Base-by-base conservation (phyloP, 768 basidiomycete species). In the Scleroderma citrinum region DNA sequence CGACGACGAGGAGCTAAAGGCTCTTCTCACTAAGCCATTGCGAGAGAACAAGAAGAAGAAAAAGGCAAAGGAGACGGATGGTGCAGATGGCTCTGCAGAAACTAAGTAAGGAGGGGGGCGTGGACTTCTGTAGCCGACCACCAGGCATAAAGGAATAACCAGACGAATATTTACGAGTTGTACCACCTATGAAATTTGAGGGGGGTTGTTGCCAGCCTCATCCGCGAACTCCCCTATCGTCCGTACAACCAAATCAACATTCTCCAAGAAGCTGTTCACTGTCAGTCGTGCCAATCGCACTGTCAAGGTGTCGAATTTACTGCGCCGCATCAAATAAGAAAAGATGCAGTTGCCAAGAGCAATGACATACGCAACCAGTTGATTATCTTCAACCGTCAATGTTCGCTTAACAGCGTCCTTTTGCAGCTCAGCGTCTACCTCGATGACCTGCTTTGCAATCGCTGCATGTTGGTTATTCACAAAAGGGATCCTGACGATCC, bases 41-140 rank as follows among this genome's bases (percentile, higher is more conserved):
- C 80, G 95, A 51, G 91, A 92, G 69, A 81, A 73, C 70, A 94
- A 90, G 80, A 95, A 93, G 81, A 88, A 76, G 77, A 93, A 92
- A 82, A 80, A 82, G 64, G 74, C 81, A 47, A 80, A 80, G 67
- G 77, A 79, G 54, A 73, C 67, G 56, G 83, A 78, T 48, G 73
- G 62, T 42, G 78, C 70, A 36, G 70, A 70, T 29, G 69, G 63
- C 34, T 20, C 41, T 32, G 61, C 54, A 50, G 64, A 62, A 59
- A 59, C 57, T 48, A 57, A 62, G 50, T 61, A 58, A 51, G 45
- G 31, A 51, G 57, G 57, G 47, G 49, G 54, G 48, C 48, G 44
- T 24, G 39, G 34, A 48, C 17, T 23, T 54, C 56, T 55, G 54
- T 47, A 50, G 57, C 53, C 53, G 46, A 55, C 50, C 46, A 40